Conservation (phyloP, 2,329 filamentous ascomycete species). For the Colletotrichum sp. region DNA sequence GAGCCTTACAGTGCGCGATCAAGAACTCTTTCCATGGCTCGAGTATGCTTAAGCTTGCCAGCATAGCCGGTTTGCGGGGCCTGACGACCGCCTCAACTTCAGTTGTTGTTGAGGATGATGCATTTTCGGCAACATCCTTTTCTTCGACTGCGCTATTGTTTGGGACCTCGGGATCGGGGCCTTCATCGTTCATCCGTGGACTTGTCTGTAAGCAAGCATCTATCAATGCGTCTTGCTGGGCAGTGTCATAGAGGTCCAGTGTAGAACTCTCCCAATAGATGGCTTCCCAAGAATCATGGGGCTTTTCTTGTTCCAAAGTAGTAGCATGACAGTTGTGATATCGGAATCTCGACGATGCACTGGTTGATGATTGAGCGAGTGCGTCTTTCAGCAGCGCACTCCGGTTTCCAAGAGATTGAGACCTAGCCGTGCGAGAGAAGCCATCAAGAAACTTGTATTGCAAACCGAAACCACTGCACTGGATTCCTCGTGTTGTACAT, state of each 20-base stretch:
- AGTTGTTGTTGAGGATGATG: background rate
- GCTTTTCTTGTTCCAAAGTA: no score
- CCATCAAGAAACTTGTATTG: slow-evolving; percentile 31
- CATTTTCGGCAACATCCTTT: background rate
- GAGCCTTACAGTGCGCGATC: slow-evolving; percentile 19
- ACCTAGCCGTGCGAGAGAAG: background rate
- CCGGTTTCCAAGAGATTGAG: background rate
- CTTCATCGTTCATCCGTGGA: background rate
- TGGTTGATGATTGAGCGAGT: slow-evolving; percentile 4
- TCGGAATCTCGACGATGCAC: no score
- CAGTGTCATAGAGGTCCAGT: background rate
- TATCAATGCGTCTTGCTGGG: background rate
- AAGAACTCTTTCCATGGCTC: slow-evolving; percentile 7
- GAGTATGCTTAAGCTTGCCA: background rate
- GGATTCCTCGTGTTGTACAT: slow-evolving; percentile 32
- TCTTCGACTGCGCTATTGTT: background rate
- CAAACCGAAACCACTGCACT: slow-evolving; percentile 33
- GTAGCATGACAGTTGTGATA: background rate
- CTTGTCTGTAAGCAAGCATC: background rate
- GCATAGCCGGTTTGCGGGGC: background rate
- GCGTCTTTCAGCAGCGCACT: slow-evolving; percentile 1
- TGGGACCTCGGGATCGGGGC: background rate
- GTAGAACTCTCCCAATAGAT: background rate
- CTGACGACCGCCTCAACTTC: no score
- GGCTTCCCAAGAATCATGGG: background rate